Evolutionary conservation across 495 filamentous ascomycete species (phyloP), one percentile per base, ranked within the genome.

Genomic region (Aspergillus incahuasiensis): DNA sequence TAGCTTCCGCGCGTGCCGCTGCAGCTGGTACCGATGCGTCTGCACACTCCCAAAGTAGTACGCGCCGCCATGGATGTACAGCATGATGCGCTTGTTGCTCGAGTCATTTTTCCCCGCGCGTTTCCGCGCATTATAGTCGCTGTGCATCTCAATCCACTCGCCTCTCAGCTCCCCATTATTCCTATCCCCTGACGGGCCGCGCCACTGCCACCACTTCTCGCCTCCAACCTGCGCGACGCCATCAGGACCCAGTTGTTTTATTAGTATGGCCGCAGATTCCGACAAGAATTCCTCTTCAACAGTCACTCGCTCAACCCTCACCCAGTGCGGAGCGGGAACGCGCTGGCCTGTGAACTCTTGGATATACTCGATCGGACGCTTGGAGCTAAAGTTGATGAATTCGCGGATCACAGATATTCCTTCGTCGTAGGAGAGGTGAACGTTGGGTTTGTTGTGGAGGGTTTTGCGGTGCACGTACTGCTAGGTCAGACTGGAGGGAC

Each of bases 131-230:
- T 86, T 71, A 61, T 91, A 87, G 61, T 97, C 88, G 51, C 80
- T 78, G 53, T 83, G 83, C 92, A 96, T 96, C 77, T 96, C 94
- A 58, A 97, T 86, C 92, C 90, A 97, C 66, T 97, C 94, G 1
- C 88, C 91, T 64, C 83, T 84, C 48, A 95, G 69, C 0, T 81
- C 79, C 28, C 22, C 24, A 32, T 30, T 47, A 32, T 30, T 47
- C n/a, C n/a, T 50, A 40, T 50, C 48, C 9, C 73, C 77, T 15
- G 79, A 72, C 0, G 79, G 77, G 15, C 75, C 72, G 52, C 92
- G 84, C 92, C 92, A 97, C 74, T 91, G 89, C 92, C 92, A 97
- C 92, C 92, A 97, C 39, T 82, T 82, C 68, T 81, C 78, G 0
- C 92, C 92, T 18, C 92, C 92, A 1, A 96, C 81, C 39, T 80